These are phyloP conservation scores for Pleurotus eryngii DNA, from an alignment of 768 basidiomycete species.

Conservation along the genomic window DNA sequence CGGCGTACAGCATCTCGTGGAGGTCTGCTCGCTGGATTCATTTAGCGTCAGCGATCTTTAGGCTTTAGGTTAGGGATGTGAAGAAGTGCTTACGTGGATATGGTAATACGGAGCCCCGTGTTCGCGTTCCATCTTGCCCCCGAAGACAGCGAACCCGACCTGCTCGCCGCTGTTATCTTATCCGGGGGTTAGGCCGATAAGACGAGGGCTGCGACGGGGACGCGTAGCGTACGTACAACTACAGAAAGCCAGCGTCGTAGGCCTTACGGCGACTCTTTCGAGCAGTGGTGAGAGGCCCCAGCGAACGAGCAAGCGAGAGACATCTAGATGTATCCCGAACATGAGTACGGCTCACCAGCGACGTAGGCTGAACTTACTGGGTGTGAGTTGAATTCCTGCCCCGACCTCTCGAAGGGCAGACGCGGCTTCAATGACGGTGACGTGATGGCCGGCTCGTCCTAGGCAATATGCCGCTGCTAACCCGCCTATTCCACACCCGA, in stretches of 20 bases:
- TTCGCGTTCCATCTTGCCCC: constrained; percentile 20
- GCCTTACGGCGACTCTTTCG: constrained; percentile 31
- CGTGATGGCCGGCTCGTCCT: constrained; percentile 40
- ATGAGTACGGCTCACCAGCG: not conserved
- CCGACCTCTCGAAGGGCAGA: constrained; percentile 37
- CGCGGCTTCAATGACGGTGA: constrained; percentile 44
- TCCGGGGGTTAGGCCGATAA: constrained; percentile 18
- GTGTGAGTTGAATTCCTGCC: constrained; percentile 45
- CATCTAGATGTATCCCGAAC: constrained; percentile 23
- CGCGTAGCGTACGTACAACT: constrained; percentile 30
- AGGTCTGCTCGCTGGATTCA: constrained; percentile 46
- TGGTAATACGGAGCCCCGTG: constrained; percentile 29
- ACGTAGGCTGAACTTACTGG: constrained; percentile 12
- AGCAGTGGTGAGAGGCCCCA: constrained; percentile 46
- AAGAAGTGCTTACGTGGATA: constrained; percentile 23
- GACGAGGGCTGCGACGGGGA: not conserved
- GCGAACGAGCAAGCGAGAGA: constrained; percentile 38
- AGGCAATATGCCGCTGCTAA: constrained; percentile 41
- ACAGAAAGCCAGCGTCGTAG: constrained; percentile 34
- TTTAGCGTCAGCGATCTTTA: not conserved
- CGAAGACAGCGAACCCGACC: constrained; percentile 28
- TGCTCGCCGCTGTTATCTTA: constrained; percentile 56
- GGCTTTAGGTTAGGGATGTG: constrained; percentile 14
- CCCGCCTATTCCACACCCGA: constrained; percentile 50
- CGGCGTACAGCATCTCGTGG: constrained; percentile 31